Evolutionary conservation across 371 early-diverging fungal species (phyloP).

Genomic region (Mortierella sp.): DNA sequence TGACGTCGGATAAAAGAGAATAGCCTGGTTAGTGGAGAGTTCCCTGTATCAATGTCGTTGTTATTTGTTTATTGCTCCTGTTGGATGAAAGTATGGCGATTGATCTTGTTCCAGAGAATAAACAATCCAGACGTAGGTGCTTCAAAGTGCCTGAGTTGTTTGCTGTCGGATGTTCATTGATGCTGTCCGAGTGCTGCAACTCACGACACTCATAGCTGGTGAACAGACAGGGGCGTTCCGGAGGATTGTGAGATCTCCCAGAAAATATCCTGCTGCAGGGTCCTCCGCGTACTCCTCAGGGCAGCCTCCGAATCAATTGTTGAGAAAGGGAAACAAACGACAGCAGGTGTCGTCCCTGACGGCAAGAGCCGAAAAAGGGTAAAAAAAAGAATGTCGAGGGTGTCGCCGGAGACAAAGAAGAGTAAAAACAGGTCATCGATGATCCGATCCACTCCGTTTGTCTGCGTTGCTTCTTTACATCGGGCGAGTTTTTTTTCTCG

Average conservation of each 20-base stretch:
- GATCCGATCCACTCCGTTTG: conserved; percentile 10
- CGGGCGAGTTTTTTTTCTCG: not conserved
- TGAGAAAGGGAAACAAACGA: not conserved
- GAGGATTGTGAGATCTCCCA: not conserved
- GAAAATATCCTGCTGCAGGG: not conserved
- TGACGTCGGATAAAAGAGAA: not conserved
- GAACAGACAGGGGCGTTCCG: not conserved
- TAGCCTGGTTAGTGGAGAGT: not conserved
- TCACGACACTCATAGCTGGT: not conserved
- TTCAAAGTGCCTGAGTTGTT: not conserved
- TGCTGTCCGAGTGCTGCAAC: not conserved
- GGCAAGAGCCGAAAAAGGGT: not conserved
- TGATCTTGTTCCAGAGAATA: not conserved
- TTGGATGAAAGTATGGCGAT: no score
- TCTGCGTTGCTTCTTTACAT: no score
- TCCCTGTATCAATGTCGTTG: not conserved
- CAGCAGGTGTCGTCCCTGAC: not conserved
- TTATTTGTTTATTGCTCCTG: not conserved
- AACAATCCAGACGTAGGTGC: no score
- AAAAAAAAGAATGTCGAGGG: not conserved
- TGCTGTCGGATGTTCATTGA: not conserved
- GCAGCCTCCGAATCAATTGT: not conserved
- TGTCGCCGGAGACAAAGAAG: not conserved
- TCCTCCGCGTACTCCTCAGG: not conserved
- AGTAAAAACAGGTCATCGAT: not conserved